These are phyloP conservation scores for Jatropha podagrica DNA, from an alignment of 441 rosid species.

Conservation along the genomic window DNA sequence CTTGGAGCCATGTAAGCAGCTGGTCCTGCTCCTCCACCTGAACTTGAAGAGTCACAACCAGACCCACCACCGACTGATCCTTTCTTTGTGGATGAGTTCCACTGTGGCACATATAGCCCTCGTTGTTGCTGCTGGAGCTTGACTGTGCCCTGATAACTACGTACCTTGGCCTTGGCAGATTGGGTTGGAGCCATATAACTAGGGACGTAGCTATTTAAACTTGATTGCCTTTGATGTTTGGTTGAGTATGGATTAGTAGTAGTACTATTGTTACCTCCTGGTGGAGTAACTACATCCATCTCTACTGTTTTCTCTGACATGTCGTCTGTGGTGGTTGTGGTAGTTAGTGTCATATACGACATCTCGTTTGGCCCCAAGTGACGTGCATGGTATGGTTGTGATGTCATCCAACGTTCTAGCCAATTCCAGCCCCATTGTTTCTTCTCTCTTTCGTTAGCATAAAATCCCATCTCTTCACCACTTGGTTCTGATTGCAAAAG, in stretches of 20 bases:
- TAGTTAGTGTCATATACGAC: constrained; percentile 49
- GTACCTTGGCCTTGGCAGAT: constrained; percentile 86
- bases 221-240: constrained; percentile 38
- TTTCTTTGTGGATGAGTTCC: constrained; percentile 74
- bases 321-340: constrained; percentile 50
- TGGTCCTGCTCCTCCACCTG: constrained; percentile 53
- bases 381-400: constrained; percentile 53
- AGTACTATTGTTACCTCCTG: constrained; percentile 22
- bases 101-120: constrained; percentile 43
- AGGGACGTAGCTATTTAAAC: constrained; percentile 39
- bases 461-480: constrained; percentile 33
- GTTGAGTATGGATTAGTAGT: constrained; percentile 25
- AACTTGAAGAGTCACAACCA: constrained; percentile 72
- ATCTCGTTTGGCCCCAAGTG: constrained; percentile 41
- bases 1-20: constrained; percentile 39
- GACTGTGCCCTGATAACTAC: constrained; percentile 37
- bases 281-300: constrained; percentile 53
- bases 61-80: constrained; percentile 34
- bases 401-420: constrained; percentile 93
- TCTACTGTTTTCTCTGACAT: constrained; percentile 84
- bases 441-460: constrained; percentile 41
- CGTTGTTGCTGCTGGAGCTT: constrained; percentile 36
- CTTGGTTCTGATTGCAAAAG: constrained; percentile 26
- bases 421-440: constrained; percentile 87
- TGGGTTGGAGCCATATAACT: constrained; percentile 90